Evolutionary conservation across 2,329 filamentous ascomycete species (phyloP), one percentile per base, ranked within the genome.

Genomic region (Colletotrichum destructivum): DNA sequence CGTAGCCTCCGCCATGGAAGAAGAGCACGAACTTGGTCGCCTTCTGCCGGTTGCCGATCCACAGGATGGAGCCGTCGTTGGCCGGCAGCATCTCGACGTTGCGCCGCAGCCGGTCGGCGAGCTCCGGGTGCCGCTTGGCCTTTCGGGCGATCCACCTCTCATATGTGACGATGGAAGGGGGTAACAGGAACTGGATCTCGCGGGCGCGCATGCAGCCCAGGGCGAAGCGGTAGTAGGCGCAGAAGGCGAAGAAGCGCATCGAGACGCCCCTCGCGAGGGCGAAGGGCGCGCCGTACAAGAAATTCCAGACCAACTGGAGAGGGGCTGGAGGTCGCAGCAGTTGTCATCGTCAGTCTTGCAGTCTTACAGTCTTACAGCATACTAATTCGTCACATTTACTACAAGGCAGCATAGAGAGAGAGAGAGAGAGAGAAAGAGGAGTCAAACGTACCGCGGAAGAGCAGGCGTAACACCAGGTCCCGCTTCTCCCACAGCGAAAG

Each of bases 1-100:
- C 62, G 71, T 77, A 80, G 12, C 77, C 78, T 18, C 78, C 78
- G n/a, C 78, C 78, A 57, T 80, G 78, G 42, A 79, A 71, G 68
- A 80, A 79, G 47, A 76, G 72, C 12, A 79, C 78, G 9, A 64
- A 79, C 40, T 77, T 78, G 18, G 72, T 76, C 1, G 78, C 78
- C 16, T 54, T 72, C 44, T 67, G 44, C 23, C 78, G 75, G 72
- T 80, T 70, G 38, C 78, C 78, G n/a, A 80, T 60, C 78, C 78
- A 80, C 44, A 79, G 66, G 44, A 80, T 65, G 0, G 78, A 75
- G 15, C 66, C 63, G 16, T 66, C 69, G 16, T 66, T 54, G 1
- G 42, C 66, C 0, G 71, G 69, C 1, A 72, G 69, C 44, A 63
- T 59, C 31, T 72, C 69, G 0, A 72, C 49, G 40, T 72, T 42